A percentile compares a stretch with the other conserved stretches of the same genome.
phyloP scores from a whole-genome alignment of 2,329 filamentous ascomycete genomes.

The Fusarium keratoplasticum region DNA sequence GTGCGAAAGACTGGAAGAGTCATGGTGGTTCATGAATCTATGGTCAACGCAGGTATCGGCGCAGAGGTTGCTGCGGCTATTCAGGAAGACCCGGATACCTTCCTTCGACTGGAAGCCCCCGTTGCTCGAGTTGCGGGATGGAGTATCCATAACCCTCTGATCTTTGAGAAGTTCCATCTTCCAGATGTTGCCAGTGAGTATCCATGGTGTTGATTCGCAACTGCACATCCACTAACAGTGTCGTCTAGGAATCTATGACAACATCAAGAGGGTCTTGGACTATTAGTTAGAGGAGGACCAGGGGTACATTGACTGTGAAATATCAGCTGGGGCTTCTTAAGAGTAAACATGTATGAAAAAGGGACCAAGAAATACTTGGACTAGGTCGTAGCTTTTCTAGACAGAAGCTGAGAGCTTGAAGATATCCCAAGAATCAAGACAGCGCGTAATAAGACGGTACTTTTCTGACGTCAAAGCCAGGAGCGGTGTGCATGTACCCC shows the following conservation, averaged over 20 bases:
- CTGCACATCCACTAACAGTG: slow-evolving; percentile 14
- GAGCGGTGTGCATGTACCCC: slow-evolving; percentile 2
- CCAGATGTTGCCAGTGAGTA: slow-evolving; percentile 89
- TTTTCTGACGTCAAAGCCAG: neutral
- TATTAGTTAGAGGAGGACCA: slow-evolving; percentile 59
- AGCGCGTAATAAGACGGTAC: slow-evolving; percentile 12
- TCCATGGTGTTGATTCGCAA: neutral
- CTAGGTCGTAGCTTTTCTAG: neutral
- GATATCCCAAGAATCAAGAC: neutral
- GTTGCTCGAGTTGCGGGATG: slow-evolving; percentile 89
- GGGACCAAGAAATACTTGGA: neutral
- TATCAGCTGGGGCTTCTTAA: neutral
- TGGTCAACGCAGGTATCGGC: slow-evolving; percentile 89
- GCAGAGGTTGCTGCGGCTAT: slow-evolving; percentile 91
- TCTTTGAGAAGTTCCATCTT: slow-evolving; percentile 84
- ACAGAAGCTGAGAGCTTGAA: neutral
- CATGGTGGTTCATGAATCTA: slow-evolving; percentile 91
- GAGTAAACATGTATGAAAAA: neutral
- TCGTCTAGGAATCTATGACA: slow-evolving; percentile 74
- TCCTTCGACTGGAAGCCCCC: slow-evolving; percentile 85
- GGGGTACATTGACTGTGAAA: neutral
- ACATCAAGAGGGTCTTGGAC: slow-evolving; percentile 73
- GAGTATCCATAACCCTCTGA: slow-evolving; percentile 83
- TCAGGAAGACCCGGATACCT: slow-evolving; percentile 81
- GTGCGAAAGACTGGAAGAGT: slow-evolving; percentile 89